A percentile compares a stretch with the other conserved stretches of the same genome.
Evolutionary conservation across 352 stramenopile genomes (phyloP).

Genomic region (Peronospora tabacina): DNA sequence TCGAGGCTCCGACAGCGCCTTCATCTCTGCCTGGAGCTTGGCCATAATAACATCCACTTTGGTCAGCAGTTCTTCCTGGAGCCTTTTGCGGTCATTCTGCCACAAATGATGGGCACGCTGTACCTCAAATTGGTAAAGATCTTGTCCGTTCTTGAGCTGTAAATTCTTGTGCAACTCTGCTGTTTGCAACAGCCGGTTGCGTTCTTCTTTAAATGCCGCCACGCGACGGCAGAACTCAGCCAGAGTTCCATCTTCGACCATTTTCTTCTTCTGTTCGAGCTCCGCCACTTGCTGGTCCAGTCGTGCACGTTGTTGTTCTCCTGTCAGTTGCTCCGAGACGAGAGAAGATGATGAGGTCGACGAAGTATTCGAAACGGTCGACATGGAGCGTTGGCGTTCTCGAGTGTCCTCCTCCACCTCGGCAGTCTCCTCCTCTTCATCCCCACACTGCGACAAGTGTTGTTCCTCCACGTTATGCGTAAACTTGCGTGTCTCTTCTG

Average conservation of each 20-base stretch:
- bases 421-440: slow-evolving; percentile 19
- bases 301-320: slow-evolving; percentile 27
- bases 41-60: slow-evolving; percentile 40
- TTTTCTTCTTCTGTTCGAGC: slow-evolving; percentile 77
- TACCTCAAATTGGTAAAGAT: slow-evolving; percentile 73
- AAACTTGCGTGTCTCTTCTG: slow-evolving; percentile 25
- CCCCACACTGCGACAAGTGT: slow-evolving; percentile 20
- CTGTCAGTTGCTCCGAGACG: slow-evolving; percentile 35
- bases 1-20: slow-evolving; percentile 26
- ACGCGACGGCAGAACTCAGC: slow-evolving; percentile 78
- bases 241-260: slow-evolving; percentile 77
- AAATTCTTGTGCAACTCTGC: slow-evolving; percentile 77
- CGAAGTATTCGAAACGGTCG: slow-evolving; percentile 58
- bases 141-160: slow-evolving; percentile 76
- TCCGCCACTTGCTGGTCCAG: slow-evolving; percentile 58
- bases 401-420: slow-evolving; percentile 9
- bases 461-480: slow-evolving; percentile 18
- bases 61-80: slow-evolving; percentile 48
- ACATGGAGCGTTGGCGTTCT: slow-evolving; percentile 49
- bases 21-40: slow-evolving; percentile 46
- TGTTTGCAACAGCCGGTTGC: slow-evolving; percentile 59
- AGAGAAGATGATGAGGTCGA: slow-evolving; percentile 44
- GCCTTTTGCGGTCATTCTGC: slow-evolving; percentile 44
- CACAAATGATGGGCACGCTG: slow-evolving; percentile 64
- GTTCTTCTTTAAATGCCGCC: slow-evolving; percentile 76